A percentile compares a stretch with the other conserved stretches of the same genome.
phyloP scores from a whole-genome alignment of 768 basidiomycete genomes.

The Mycena galericulata region DNA sequence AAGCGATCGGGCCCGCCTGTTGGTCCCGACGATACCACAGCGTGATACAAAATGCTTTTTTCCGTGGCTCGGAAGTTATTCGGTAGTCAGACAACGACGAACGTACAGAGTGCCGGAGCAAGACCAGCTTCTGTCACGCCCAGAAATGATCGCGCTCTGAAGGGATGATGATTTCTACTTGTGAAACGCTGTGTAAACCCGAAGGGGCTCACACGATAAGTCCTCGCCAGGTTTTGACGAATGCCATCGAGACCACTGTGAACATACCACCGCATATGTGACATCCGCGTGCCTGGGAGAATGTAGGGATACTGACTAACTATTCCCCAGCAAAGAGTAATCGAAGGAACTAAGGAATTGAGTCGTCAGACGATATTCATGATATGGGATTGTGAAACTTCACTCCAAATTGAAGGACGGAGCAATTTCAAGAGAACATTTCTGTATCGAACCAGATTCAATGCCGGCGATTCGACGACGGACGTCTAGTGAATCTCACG shows the following conservation, averaged over 20 bases:
- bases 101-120: slow-evolving; percentile 45
- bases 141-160: slow-evolving; percentile 41
- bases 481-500: slow-evolving; percentile 28
- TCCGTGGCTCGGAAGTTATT: background rate
- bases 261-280: background rate
- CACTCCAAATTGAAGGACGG: slow-evolving; percentile 44
- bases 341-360: slow-evolving; percentile 33
- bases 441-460: slow-evolving; percentile 18
- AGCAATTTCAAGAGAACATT: slow-evolving; percentile 42
- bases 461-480: background rate
- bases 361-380: background rate
- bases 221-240: slow-evolving; percentile 40
- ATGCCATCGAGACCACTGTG: slow-evolving; percentile 43
- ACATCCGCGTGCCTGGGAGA: background rate
- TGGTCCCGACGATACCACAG: slow-evolving; percentile 66
- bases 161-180: too few relatives aligned
- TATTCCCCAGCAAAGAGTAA: slow-evolving; percentile 43
- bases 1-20: slow-evolving; percentile 62
- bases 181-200: too few relatives aligned
- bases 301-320: slow-evolving; percentile 36
- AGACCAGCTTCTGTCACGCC: slow-evolving; percentile 43
- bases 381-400: slow-evolving; percentile 6
- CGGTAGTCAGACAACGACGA: background rate
- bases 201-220: slow-evolving; percentile 48
- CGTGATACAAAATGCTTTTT: slow-evolving; percentile 60